These are phyloP conservation scores for Calonectria montana DNA, from an alignment of 2,329 filamentous ascomycete species.

Conservation along the genomic window DNA sequence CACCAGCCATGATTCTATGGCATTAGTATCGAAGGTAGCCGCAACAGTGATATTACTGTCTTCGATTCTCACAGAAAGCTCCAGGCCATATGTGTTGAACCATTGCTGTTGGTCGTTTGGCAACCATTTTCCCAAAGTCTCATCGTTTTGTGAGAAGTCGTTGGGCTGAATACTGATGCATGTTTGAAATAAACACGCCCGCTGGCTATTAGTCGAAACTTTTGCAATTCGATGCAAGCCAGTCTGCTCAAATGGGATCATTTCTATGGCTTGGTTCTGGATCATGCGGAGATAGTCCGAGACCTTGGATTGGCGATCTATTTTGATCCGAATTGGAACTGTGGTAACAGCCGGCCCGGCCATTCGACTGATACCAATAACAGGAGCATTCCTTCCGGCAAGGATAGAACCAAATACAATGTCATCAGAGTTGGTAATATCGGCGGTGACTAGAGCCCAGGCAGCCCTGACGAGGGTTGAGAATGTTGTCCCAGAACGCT, in stretches of 20 bases:
- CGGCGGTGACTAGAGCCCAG: conserved; percentile 39
- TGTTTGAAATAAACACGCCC: conserved; percentile 19
- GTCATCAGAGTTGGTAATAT: conserved; percentile 21
- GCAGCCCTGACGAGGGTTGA: conserved; percentile 39
- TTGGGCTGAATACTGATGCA: conserved; percentile 17
- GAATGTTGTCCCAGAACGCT: background rate
- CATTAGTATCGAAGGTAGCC: background rate
- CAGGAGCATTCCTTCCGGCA: background rate
- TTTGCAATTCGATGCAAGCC: conserved; percentile 20
- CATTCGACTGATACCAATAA: background rate
- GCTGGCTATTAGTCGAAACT: background rate
- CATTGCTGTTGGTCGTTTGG: background rate
- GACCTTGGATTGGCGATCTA: background rate
- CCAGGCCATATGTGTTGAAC: background rate
- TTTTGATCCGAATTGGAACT: background rate
- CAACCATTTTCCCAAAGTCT: background rate
- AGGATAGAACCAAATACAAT: background rate
- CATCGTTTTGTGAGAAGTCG: background rate
- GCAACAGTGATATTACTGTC: background rate
- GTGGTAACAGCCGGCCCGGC: background rate
- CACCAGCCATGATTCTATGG: background rate
- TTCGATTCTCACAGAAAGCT: background rate
- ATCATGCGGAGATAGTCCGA: conserved; percentile 51
- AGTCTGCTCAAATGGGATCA: conserved; percentile 26
- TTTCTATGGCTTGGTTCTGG: conserved; percentile 15